Evolutionary conservation across 805 yeast genomes (phyloP), one percentile per base, ranked within the genome.

Genomic region (Priceomyces melissophilus): DNA sequence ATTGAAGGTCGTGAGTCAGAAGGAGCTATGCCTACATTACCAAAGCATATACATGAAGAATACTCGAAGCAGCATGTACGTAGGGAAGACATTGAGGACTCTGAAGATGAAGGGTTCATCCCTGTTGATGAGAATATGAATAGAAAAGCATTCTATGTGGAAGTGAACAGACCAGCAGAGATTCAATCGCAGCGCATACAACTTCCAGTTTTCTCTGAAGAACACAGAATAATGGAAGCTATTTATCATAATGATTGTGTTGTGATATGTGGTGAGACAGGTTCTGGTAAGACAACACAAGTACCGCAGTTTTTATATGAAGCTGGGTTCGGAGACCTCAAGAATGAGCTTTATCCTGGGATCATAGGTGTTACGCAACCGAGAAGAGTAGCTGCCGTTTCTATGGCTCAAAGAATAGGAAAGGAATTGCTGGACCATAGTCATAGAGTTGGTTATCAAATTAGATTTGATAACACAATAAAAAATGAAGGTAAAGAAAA

Each of bases 281-380:
- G 99, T 53, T 89, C 97, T 2, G 99, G 99, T 64, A 93, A 93
- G 61, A 93, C 99, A 1, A 93, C 99, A 0, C 99, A 93, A 64
- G 90, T 93, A 4, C 99, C 99, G 0, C 99, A 93, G 59, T 93
- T 93, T 55, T 64, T 93, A 34, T 88, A 81, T 56, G 99, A 93
- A 63, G 79, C 96, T 0, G 98, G 98, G 1, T 91, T 84, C 57
- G 97, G 96, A 4, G 72, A 74, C 6, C 67, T 79, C 5, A 79
- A 79, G 6, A 78, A 81, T 10, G 57, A 61, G 13, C 39, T 53
- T 11, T 59, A 60, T 37, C 91, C 96, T 0, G 98, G 98, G 1
- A 84, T 91, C 90, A 87, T 93, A 53, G 99, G 97, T 42, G 74
- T 93, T 16, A 93, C 99, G 0, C 99, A 93, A 64, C 96, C 96